phyloP scores from a whole-genome alignment of 192 early-diverging fungal genomes.

The Backusella tuberculispora region DNA sequence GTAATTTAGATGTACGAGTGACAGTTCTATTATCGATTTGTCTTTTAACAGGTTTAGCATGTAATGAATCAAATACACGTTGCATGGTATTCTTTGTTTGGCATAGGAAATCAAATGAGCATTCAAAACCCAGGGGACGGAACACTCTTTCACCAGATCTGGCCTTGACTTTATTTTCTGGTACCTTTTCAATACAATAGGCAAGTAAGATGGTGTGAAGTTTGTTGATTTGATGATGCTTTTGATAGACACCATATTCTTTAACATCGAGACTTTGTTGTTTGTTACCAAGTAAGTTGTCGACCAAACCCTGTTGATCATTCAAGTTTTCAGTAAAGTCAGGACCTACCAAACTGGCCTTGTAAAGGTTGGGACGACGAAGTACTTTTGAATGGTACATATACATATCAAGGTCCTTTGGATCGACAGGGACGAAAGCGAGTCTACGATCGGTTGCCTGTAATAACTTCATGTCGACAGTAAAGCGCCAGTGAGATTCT shows the following conservation, averaged over 20 bases:
- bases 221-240: constrained; percentile 19
- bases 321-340: not conserved
- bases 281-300: constrained; percentile 4
- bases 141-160: constrained; percentile 31
- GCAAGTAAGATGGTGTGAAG: not conserved
- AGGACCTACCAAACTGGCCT: not conserved
- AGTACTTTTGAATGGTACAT: constrained; percentile 24
- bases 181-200: constrained; percentile 17
- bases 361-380: constrained; percentile 21
- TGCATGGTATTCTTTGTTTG: constrained; percentile 17
- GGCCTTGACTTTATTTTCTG: constrained; percentile 13
- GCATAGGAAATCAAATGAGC: constrained; percentile 21
- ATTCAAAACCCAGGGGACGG: constrained; percentile 25
- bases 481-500: constrained; percentile 34
- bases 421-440: constrained; percentile 26
- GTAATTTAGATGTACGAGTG: constrained; percentile 13
- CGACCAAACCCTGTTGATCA: not conserved
- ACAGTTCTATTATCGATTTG: constrained; percentile 14
- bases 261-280: constrained; percentile 5
- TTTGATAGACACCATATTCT: constrained; percentile 1
- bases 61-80: constrained; percentile 22
- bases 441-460: constrained; percentile 15
- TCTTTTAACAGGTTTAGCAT: constrained; percentile 17
- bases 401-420: constrained; percentile 19
- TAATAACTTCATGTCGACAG: constrained; percentile 27